Evolutionary conservation across 192 early-diverging fungal species (phyloP), one percentile per base, ranked within the genome.

Genomic region (Podila epigama): DNA sequence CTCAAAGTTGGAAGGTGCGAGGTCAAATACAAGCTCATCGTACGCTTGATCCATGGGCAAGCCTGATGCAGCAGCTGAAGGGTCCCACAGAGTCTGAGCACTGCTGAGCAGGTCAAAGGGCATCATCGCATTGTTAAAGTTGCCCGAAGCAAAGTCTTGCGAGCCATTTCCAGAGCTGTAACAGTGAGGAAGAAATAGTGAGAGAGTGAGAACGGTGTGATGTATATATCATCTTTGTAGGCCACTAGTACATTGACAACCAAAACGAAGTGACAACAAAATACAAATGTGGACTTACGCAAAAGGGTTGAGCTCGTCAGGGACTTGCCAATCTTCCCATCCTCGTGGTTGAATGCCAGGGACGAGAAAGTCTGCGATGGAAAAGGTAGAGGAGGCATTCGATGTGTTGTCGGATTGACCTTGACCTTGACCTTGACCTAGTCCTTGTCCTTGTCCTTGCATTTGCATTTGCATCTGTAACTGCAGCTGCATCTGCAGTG

Each of bases 271-370:
- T 31, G 13, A 4, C 56, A 22, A 16, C 3, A 33, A 37, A 41
- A 59, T 58, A 15, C 22, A 42, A 42, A 1, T 11, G 39, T n/a
- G 27, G 25, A 61, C 73, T 51, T 77, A 77, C 73, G 66, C 55
- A 52, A 64, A 77, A 48, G 66, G 65, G 33, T 77, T 58, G 31
- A 77, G 32, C 32, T 77, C 73, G 36, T 77, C 73, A n/a, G 73
- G 56, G 35, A 37, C 60, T 41, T 77, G 66, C 73, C 73, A 77
- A 33, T 77, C 73, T 15, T 77, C 73, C 73, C 73, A 77, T 27
- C 63, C 66, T 34, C 68, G 68, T 42, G 73, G 67, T 56, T 77
- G 73, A 50, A 77, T 35, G 15, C 64, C 57, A 42, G 73, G 66
- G 4, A 77, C 73, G 36, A 77, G 36, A 58, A 53, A 77, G 60